phyloP scores from a whole-genome alignment of 441 rosid species.

The Croton setiger region DNA sequence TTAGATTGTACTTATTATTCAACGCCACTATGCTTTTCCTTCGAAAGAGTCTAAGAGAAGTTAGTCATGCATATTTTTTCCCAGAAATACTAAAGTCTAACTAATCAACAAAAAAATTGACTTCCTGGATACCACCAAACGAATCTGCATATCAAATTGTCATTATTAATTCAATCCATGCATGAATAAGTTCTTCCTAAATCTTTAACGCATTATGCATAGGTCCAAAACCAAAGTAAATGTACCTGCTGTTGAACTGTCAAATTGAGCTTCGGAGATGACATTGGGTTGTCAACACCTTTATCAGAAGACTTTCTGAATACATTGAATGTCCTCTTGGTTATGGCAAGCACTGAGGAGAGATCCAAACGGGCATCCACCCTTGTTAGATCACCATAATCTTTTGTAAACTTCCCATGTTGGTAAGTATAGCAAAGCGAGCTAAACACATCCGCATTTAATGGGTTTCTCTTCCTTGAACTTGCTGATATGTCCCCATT shows the following conservation, averaged over 20 bases:
- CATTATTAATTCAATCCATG: too few relatives aligned
- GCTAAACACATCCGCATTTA: conserved; percentile 63
- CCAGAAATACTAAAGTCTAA: too few relatives aligned
- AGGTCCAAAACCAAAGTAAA: neutral
- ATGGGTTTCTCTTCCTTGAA: conserved; percentile 43
- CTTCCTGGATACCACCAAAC: too few relatives aligned
- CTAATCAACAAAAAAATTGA: too few relatives aligned
- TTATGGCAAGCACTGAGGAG: conserved; percentile 58
- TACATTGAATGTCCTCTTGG: conserved; percentile 38
- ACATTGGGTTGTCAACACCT: conserved; percentile 31
- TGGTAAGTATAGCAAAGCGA: conserved; percentile 72
- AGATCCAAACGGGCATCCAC: conserved; percentile 77
- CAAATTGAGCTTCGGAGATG: conserved; percentile 67
- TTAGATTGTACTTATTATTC: neutral
- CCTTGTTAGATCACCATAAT: conserved; percentile 64
- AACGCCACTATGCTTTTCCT: neutral
- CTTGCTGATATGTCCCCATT: conserved; percentile 18
- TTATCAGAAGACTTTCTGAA: conserved; percentile 35
- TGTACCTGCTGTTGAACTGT: conserved; percentile 83
- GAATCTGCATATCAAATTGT: too few relatives aligned
- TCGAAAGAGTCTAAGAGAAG: neutral
- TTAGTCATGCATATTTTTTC: neutral
- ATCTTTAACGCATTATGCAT: too few relatives aligned
- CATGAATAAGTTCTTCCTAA: too few relatives aligned
- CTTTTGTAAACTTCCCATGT: conserved; percentile 59